These are phyloP conservation scores for Boletus barrowsii DNA, from an alignment of 768 basidiomycete genomes.

Conservation along the genomic window DNA sequence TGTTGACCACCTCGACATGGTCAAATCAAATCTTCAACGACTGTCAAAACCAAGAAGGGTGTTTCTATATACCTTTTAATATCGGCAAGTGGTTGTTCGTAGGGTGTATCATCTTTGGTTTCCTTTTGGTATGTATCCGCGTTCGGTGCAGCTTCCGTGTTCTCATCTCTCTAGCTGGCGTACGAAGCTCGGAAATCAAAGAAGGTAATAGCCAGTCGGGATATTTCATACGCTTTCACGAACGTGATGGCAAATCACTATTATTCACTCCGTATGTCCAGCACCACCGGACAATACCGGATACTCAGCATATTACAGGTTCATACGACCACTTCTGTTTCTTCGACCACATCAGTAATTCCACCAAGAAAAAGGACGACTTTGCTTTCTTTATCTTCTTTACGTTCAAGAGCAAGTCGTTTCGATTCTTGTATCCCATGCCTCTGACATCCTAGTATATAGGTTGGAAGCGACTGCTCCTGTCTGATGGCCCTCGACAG, in stretches of 20 bases:
- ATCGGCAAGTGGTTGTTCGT: constrained; percentile 97
- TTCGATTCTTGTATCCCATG: background rate
- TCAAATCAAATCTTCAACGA: constrained; percentile 85
- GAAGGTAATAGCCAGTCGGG: constrained; percentile 91
- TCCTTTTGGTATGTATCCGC: constrained; percentile 67
- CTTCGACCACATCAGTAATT: constrained; percentile 94
- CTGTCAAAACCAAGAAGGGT: constrained; percentile 61
- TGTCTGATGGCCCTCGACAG: constrained; percentile 97
- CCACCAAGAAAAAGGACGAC: constrained; percentile 94
- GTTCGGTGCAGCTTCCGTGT: background rate
- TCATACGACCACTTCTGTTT: constrained; percentile 98
- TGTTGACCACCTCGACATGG: constrained; percentile 91
- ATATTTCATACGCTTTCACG: constrained; percentile 98
- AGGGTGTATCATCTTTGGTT: constrained; percentile 98
- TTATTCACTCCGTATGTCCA: constrained; percentile 81
- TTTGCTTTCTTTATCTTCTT: constrained; percentile 99
- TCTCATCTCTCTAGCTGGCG: constrained; percentile 54
- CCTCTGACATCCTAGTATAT: constrained; percentile 1
- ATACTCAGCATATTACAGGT: constrained; percentile 41
- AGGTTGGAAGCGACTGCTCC: constrained; percentile 85
- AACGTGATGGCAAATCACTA: constrained; percentile 97
- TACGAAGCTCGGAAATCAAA: constrained; percentile 92
- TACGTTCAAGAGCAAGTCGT: constrained; percentile 87
- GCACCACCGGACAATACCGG: background rate
- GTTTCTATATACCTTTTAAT: constrained; percentile 82